phyloP scores from a whole-genome alignment of 306 rosid genomes.

The Acacia confusa region DNA sequence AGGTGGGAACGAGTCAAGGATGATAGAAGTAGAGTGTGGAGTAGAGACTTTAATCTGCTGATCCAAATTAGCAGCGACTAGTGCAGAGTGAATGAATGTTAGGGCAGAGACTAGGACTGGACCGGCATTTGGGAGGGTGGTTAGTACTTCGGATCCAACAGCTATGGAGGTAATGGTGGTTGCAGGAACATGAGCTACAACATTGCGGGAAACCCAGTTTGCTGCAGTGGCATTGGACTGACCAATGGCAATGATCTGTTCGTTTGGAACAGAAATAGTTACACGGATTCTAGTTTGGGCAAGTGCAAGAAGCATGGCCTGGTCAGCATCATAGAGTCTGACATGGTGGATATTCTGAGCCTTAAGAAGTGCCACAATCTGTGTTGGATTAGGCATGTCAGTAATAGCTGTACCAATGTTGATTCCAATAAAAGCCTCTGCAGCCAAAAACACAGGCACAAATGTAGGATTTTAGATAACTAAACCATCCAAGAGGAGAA shows the following conservation, averaged over 20 bases:
- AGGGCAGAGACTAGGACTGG: constrained; percentile 83
- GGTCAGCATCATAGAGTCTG: constrained; percentile 84
- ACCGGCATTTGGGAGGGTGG: constrained; percentile 80
- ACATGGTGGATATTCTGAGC: constrained; percentile 78
- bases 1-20: constrained; percentile 95
- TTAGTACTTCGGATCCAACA: constrained; percentile 88
- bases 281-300: constrained; percentile 88
- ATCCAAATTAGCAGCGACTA: constrained; percentile 87
- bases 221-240: constrained; percentile 94
- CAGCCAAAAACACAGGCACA: constrained; percentile 21
- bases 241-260: constrained; percentile 83
- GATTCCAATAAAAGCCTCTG: constrained; percentile 85
- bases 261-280: constrained; percentile 80
- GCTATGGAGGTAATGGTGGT: constrained; percentile 94
- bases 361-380: constrained; percentile 79
- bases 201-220: constrained; percentile 87
- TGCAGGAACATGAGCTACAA: constrained; percentile 85
- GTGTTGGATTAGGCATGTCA: constrained; percentile 88
- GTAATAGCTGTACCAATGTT: constrained; percentile 85
- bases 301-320: constrained; percentile 80
- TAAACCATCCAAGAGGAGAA: neutral
- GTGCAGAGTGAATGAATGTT: constrained; percentile 84
- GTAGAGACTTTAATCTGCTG: constrained; percentile 86
- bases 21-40: constrained; percentile 80
- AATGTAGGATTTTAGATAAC: neutral